Evolutionary conservation across 129 eudicot genomes (phyloP).

Genomic region (Lactuca saligna): DNA sequence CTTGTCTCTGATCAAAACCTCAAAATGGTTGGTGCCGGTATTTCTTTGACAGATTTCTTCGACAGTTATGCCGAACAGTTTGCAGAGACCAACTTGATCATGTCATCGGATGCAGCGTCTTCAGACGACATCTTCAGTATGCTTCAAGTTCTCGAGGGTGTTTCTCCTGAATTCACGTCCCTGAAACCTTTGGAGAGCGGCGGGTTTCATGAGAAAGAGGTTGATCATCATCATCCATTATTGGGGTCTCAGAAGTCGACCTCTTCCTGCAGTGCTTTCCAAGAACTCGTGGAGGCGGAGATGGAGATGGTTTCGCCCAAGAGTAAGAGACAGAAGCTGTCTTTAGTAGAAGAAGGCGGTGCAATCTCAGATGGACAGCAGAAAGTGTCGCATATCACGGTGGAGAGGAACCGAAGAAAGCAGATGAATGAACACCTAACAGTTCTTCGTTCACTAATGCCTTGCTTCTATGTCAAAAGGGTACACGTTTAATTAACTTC

Average conservation of each 20-base stretch:
- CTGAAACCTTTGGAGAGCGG: background rate
- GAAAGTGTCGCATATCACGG: conserved; percentile 67
- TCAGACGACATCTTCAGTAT: conserved; percentile 67
- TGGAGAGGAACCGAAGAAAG: conserved; percentile 90
- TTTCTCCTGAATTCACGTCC: conserved; percentile 29
- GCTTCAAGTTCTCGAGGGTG: conserved; percentile 59
- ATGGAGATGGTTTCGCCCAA: conserved; percentile 29
- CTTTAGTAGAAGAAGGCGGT: conserved; percentile 1
- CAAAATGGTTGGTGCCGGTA: conserved; percentile 30
- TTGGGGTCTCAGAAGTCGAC: conserved; percentile 36
- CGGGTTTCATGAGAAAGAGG: conserved; percentile 14
- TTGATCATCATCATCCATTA: conserved; percentile 16
- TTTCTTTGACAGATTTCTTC: conserved; percentile 35
- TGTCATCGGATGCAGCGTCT: conserved; percentile 26
- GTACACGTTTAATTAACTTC: conserved; percentile 24
- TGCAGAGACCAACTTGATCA: conserved; percentile 27
- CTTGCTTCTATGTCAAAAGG: conserved; percentile 84
- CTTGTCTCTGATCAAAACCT: background rate
- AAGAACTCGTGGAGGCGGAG: conserved; percentile 26
- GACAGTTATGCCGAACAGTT: conserved; percentile 38
- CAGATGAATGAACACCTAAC: conserved; percentile 83
- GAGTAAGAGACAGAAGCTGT: conserved; percentile 56
- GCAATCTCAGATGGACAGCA: conserved; percentile 37
- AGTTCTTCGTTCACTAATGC: conserved; percentile 84
- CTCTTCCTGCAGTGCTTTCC: conserved; percentile 39